Evolutionary conservation across 78 protist species (phyloP).

Genomic region (Creolimax fragrantissima): DNA sequence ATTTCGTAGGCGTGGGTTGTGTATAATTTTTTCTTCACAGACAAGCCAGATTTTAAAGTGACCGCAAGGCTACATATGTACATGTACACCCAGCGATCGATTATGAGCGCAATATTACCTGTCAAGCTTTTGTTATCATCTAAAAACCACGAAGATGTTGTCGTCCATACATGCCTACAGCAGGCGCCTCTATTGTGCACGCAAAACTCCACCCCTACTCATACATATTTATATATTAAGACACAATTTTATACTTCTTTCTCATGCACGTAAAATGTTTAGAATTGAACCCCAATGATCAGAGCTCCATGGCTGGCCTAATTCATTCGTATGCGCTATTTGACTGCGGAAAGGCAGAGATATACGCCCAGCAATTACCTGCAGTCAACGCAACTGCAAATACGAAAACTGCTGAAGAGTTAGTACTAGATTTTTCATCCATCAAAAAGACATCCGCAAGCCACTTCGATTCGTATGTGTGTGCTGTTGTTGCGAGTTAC

Average conservation of each 20-base stretch:
- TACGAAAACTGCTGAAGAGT: background rate
- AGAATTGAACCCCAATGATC: background rate
- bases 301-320: background rate
- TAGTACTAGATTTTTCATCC: background rate
- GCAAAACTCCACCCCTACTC: too few species aligned
- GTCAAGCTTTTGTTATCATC: too few species aligned
- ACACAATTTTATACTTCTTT: background rate
- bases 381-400: background rate
- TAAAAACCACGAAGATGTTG: too few species aligned
- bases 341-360: background rate
- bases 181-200: too few species aligned
- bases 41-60: too few species aligned
- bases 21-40: background rate
- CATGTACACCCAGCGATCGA: too few species aligned
- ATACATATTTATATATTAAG: background rate
- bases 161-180: too few species aligned
- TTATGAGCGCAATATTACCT: too few species aligned
- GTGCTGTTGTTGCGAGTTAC: too few species aligned
- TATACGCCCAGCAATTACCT: background rate
- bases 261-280: background rate
- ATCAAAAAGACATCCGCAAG: background rate
- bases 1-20: background rate
- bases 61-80: too few species aligned
- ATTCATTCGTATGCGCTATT: background rate
- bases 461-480: too few species aligned